Percentiles rank a stretch among this genome's conserved stretches.
phyloP scores from a whole-genome alignment of 164 flowering plant genomes.

The grape (Vitis vinifera) region DNA sequence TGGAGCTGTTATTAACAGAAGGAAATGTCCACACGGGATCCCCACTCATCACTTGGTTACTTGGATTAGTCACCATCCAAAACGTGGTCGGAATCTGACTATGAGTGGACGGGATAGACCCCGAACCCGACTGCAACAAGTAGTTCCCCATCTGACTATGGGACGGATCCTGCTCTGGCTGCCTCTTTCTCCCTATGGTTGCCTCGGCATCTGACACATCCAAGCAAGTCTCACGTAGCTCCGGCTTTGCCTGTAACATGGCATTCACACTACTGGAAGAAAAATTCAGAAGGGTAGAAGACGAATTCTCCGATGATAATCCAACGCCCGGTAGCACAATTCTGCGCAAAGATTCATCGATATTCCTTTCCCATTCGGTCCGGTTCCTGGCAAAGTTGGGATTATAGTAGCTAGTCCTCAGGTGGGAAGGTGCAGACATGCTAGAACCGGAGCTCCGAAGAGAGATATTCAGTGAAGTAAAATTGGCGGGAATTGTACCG shows the following conservation, averaged over 20 bases:
- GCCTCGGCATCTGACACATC: not conserved
- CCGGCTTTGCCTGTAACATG: conserved; percentile 28
- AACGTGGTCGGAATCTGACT: conserved; percentile 29
- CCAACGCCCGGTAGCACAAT: conserved; percentile 31
- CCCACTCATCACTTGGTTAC: conserved; percentile 28
- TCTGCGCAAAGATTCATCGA: conserved; percentile 25
- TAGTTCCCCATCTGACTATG: conserved; percentile 27
- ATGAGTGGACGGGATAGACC: conserved; percentile 31
- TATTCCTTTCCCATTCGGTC: conserved; percentile 38
- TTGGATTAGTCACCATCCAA: conserved; percentile 32
- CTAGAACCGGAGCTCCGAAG: conserved; percentile 64
- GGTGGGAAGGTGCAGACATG: conserved; percentile 52
- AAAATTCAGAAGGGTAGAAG: conserved; percentile 5
- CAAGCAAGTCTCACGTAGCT: conserved; percentile 14
- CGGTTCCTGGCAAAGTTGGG: conserved; percentile 32
- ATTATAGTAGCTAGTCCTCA: conserved; percentile 37
- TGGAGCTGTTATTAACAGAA: conserved; percentile 22
- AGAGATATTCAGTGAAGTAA: conserved; percentile 69
- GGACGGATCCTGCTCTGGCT: conserved; percentile 25
- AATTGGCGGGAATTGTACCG: conserved; percentile 83
- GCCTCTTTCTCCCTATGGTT: conserved; percentile 22
- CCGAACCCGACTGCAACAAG: conserved; percentile 25
- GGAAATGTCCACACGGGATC: conserved; percentile 61
- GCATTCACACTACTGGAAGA: conserved; percentile 6
- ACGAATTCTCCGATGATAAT: conserved; percentile 17